Conservation (phyloP, 129 eudicot species). For the Mikania micrantha region DNA sequence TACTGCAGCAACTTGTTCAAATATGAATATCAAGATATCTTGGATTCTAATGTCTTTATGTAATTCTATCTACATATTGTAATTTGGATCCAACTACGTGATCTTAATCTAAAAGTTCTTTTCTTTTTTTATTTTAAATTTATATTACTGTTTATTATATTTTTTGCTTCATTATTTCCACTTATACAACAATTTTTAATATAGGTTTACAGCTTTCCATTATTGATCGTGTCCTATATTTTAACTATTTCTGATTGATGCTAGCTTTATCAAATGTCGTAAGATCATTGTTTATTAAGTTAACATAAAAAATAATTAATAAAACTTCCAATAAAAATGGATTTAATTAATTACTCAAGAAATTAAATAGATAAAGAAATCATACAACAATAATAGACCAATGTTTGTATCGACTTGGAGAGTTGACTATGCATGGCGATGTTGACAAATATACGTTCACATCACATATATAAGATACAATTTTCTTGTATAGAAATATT, state of each 20-base stretch:
- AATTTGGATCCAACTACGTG: slow-evolving; percentile 13
- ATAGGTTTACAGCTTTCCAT: slow-evolving; percentile 7
- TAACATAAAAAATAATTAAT: slow-evolving; percentile 4
- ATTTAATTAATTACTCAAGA: background rate
- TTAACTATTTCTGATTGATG: slow-evolving; percentile 19
- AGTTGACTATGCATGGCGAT: slow-evolving; percentile 32
- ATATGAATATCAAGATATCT: slow-evolving; percentile 43
- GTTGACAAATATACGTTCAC: slow-evolving; percentile 27
- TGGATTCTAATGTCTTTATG: slow-evolving; percentile 41
- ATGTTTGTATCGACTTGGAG: slow-evolving; percentile 16
- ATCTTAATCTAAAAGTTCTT: slow-evolving; percentile 13
- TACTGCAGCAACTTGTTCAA: slow-evolving; percentile 46
- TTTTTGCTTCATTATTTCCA: background rate
- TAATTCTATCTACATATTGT: slow-evolving; percentile 25
- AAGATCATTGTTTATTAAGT: slow-evolving; percentile 5
- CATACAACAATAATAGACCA: slow-evolving; percentile 20
- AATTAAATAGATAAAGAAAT: background rate
- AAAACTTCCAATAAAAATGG: slow-evolving; percentile 14
- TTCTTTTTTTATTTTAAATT: background rate
- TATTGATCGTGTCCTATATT: slow-evolving; percentile 13
- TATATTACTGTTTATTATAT: background rate
- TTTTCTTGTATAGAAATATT: background rate
- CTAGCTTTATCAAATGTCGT: slow-evolving; percentile 23
- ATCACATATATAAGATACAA: slow-evolving; percentile 11
- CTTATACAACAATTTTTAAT: background rate